These are phyloP conservation scores for Pistacia integerrima DNA, from an alignment of 345 rosid genomes.

Conservation along the genomic window DNA sequence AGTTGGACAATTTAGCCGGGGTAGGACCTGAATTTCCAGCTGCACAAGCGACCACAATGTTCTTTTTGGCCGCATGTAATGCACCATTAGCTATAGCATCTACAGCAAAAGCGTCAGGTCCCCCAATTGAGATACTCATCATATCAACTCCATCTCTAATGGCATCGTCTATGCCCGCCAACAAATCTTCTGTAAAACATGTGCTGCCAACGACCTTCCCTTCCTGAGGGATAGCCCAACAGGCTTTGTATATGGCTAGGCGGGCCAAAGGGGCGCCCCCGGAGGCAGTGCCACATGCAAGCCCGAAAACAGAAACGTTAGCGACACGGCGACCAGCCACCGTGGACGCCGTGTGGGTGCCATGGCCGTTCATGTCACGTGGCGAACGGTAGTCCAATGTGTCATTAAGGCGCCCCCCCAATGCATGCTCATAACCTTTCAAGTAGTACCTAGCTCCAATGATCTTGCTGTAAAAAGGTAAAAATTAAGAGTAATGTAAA, in stretches of 20 bases:
- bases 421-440: conserved; percentile 46
- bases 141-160: conserved; percentile 76
- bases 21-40: conserved; percentile 83
- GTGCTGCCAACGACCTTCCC: conserved; percentile 47
- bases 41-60: conserved; percentile 61
- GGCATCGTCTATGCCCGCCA: conserved; percentile 85
- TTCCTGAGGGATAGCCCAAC: conserved; percentile 69
- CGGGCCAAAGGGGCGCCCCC: conserved; percentile 86
- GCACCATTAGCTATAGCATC: conserved; percentile 71
- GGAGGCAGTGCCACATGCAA: conserved; percentile 62
- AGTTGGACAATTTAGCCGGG: conserved; percentile 56
- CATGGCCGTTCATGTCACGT: conserved; percentile 83
- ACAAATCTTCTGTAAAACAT: conserved; percentile 68
- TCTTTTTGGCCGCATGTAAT: conserved; percentile 55
- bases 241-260: conserved; percentile 75
- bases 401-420: conserved; percentile 47
- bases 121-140: conserved; percentile 71
- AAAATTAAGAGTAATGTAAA: background rate
- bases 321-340: conserved; percentile 56
- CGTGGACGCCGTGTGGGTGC: conserved; percentile 83
- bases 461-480: conserved; percentile 53
- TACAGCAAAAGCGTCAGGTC: conserved; percentile 20
- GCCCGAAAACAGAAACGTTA: conserved; percentile 52
- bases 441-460: conserved; percentile 81
- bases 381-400: conserved; percentile 65